Evolutionary conservation across 163 green algal genomes (phyloP), one percentile per base, ranked within the genome.

Genomic region (Coccomyxa subellipsoidea): DNA sequence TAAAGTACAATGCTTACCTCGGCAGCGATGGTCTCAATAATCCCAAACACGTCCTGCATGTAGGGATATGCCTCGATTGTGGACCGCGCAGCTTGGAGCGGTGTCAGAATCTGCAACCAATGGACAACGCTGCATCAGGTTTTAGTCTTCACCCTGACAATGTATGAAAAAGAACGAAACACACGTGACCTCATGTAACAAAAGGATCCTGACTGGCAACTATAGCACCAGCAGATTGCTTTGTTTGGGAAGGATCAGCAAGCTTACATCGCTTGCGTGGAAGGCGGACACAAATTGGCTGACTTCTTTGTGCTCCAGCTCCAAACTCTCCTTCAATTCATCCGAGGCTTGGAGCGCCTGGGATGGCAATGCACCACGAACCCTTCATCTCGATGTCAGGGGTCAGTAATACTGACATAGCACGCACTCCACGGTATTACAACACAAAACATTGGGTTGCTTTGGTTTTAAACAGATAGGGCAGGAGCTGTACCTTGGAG

Each of bases 281-380:
- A 38, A 77, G 8, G 70, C 70, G 29, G 70, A 31, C 23, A 77
- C 32, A 34, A 77, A 38, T 27, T 39, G 18, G 31, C 70, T 34
- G 8, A 77, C 70, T 40, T 31, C 70, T 9, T 77, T 38, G 32
- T 77, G 70, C 70, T 77, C 70, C 32, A 40, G 32, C 70, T 77
- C 70, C 70, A 77, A 34, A 32, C 70, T 77, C 32, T 77, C 70
- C 10, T 34, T 31, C 70, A 77, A 34, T 31, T 77, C 70, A 38
- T 77, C 70, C 18, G 70, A 77, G 70, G 70, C 70, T 27, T 38
- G 27, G 27, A 77, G 70, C 27, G 70, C 66, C 66, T 73, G 8
- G 3, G 10, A 36, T n/a, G 23, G 47, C 47, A 59, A 1, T 2
- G 3, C 5, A 59, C 5, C 1, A 59, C 47, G 5, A 59, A 59